Conservation (phyloP, 2,329 filamentous ascomycete genomes). For the Periglandula ipomoeae region DNA sequence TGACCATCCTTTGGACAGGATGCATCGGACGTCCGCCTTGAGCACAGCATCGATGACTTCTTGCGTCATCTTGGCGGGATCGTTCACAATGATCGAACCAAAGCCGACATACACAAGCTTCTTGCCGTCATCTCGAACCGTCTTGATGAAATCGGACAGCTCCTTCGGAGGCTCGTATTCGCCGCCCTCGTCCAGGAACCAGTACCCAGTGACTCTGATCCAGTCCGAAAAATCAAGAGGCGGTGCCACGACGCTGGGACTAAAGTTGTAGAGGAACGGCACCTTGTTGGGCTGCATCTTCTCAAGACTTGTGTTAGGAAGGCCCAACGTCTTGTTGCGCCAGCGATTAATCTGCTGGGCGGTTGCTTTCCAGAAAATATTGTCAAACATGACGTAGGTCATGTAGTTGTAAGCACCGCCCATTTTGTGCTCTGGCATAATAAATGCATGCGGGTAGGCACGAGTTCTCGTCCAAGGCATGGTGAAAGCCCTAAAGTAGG, state of each 20-base stretch:
- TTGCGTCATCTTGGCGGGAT: slow-evolving; percentile 78
- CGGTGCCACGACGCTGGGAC: slow-evolving; percentile 83
- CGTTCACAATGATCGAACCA: slow-evolving; percentile 87
- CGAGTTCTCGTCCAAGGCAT: slow-evolving; percentile 98
- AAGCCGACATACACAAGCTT: slow-evolving; percentile 97
- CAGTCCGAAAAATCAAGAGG: slow-evolving; percentile 95
- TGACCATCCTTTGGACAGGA: slow-evolving; percentile 95
- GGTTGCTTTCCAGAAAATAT: slow-evolving; percentile 91
- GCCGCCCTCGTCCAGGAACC: slow-evolving; percentile 78
- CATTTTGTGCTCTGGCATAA: slow-evolving; percentile 86
- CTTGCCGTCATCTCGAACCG: slow-evolving; percentile 71
- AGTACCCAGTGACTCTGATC: slow-evolving; percentile 96
- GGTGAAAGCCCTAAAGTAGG: slow-evolving; percentile 94
- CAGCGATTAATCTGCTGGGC: slow-evolving; percentile 86
- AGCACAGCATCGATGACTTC: slow-evolving; percentile 88
- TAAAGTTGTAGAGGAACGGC: slow-evolving; percentile 98
- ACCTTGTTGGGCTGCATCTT: slow-evolving; percentile 95
- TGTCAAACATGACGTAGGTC: slow-evolving; percentile 94
- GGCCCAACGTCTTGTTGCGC: slow-evolving; percentile 69
- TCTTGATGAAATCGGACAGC: slow-evolving; percentile 71
- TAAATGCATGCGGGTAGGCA: slow-evolving; percentile 93
- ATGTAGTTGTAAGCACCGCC: slow-evolving; percentile 92
- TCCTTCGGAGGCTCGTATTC: slow-evolving; percentile 67
- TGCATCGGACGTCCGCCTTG: slow-evolving; percentile 88
- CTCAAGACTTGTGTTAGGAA: slow-evolving; percentile 74